phyloP scores from a whole-genome alignment of 345 rosid genomes.

The Gossypium bickii region DNA sequence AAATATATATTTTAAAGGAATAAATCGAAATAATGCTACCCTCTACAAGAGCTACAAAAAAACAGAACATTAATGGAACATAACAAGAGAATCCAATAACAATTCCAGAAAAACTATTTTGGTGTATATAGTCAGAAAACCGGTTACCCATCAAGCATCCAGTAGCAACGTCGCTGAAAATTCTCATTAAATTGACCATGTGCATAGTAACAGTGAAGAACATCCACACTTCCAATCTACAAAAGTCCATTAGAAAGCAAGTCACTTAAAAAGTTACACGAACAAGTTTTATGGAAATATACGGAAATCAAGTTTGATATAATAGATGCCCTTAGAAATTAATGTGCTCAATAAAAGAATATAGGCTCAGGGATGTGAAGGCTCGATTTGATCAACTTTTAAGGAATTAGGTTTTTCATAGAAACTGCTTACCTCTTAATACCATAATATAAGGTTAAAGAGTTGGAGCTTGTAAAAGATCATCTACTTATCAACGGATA shows the following conservation, averaged over 20 bases:
- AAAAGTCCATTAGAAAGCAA: conserved; percentile 8
- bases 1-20: conserved; percentile 5
- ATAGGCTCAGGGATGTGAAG: not conserved
- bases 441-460: not conserved
- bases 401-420: not conserved
- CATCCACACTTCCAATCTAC: conserved; percentile 85
- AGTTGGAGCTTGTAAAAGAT: not conserved
- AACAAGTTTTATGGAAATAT: not conserved
- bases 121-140: not conserved
- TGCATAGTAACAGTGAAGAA: conserved; percentile 92
- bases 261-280: not conserved
- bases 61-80: not conserved
- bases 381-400: not conserved
- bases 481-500: not conserved
- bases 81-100: conserved; percentile 11
- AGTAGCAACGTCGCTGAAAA: conserved; percentile 85
- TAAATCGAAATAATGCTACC: not conserved
- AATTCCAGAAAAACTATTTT: not conserved
- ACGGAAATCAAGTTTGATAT: not conserved
- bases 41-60: not conserved
- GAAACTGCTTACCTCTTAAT: not conserved
- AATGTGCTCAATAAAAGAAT: not conserved
- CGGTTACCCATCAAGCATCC: conserved; percentile 93
- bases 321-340: not conserved
- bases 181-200: conserved; percentile 82